Conservation (phyloP, 1,284 basidiomycete genomes). For the Papiliotrema flavescens region DNA sequence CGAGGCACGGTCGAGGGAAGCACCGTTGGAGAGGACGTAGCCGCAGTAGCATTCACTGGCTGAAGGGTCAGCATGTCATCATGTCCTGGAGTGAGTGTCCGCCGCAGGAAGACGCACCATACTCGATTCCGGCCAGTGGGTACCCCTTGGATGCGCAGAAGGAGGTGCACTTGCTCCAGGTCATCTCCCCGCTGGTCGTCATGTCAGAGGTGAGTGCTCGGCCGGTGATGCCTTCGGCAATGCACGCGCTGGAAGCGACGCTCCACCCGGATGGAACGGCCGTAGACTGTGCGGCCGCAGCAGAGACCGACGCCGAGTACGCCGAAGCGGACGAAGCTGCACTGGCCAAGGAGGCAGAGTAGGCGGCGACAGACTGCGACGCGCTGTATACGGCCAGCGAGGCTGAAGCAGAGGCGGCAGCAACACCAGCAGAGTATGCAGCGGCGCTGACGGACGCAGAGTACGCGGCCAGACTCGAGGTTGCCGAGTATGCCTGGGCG, state of each 20-base stretch:
- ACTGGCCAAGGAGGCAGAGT: too few relatives aligned
- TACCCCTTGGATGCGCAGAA: slow-evolving; percentile 30
- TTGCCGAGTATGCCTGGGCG: neutral
- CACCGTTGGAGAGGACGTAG: slow-evolving; percentile 12
- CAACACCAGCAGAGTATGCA: too few relatives aligned
- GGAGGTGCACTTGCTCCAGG: slow-evolving; percentile 21
- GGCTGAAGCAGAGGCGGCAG: too few relatives aligned
- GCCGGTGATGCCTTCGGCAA: slow-evolving; percentile 20
- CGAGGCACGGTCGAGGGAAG: neutral
- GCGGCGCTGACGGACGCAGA: too few relatives aligned
- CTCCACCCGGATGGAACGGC: slow-evolving; percentile 16
- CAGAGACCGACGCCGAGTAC: neutral
- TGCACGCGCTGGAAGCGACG: slow-evolving; percentile 8
- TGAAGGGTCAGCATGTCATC: neutral
- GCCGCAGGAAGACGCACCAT: slow-evolving; percentile 8
- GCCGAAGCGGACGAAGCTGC: too few relatives aligned
- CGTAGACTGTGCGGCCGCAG: too few relatives aligned
- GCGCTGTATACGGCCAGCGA: too few relatives aligned
- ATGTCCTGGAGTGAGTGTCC: slow-evolving; percentile 6
- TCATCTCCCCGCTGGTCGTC: slow-evolving; percentile 21
- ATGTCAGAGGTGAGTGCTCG: slow-evolving; percentile 20
- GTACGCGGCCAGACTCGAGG: too few relatives aligned
- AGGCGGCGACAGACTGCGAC: too few relatives aligned
- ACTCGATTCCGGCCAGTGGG: slow-evolving; percentile 27
- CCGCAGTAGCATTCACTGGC: slow-evolving; percentile 21